Evolutionary conservation across 1,284 basidiomycete genomes (phyloP).

Genomic region (Hortiboletus rubellus): DNA sequence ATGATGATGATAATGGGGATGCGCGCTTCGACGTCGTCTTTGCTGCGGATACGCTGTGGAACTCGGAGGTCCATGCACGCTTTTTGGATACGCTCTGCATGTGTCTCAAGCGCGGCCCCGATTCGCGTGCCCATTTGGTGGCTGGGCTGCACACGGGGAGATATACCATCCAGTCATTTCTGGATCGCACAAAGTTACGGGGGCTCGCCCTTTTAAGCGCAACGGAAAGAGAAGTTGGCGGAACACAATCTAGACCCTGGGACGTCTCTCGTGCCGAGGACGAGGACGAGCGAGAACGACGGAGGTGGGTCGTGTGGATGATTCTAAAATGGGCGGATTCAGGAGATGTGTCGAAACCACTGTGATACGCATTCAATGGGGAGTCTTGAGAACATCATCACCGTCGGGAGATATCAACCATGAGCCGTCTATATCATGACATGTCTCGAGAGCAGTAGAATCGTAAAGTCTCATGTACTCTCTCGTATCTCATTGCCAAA

Average conservation of each 20-base stretch:
- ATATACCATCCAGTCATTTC: constrained; percentile 64
- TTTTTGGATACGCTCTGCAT: constrained; percentile 53
- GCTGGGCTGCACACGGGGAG: constrained; percentile 74
- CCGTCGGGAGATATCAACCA: background rate
- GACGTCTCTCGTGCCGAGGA: constrained; percentile 46
- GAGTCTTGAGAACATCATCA: background rate
- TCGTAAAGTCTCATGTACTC: constrained; percentile 8
- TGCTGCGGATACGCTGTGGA: constrained; percentile 77
- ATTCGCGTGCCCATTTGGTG: constrained; percentile 58
- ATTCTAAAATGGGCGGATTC: constrained; percentile 50
- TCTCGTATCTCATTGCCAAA: constrained; percentile 32
- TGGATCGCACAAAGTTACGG: constrained; percentile 34
- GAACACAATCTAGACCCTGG: constrained; percentile 48
- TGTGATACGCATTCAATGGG: background rate
- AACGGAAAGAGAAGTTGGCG: constrained; percentile 49
- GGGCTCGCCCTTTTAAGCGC: constrained; percentile 52
- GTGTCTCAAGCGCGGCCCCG: constrained; percentile 44
- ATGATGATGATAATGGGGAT: background rate
- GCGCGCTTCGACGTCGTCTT: constrained; percentile 60
- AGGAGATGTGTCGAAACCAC: constrained; percentile 2
- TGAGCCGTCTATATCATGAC: background rate
- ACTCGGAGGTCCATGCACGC: constrained; percentile 53
- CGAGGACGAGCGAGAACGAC: constrained; percentile 63
- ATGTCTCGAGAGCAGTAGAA: background rate
- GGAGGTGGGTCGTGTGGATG: constrained; percentile 71